These are phyloP conservation scores for Domatiomyces globalis DNA, from an alignment of 2,329 filamentous ascomycete genomes.

Conservation along the genomic window DNA sequence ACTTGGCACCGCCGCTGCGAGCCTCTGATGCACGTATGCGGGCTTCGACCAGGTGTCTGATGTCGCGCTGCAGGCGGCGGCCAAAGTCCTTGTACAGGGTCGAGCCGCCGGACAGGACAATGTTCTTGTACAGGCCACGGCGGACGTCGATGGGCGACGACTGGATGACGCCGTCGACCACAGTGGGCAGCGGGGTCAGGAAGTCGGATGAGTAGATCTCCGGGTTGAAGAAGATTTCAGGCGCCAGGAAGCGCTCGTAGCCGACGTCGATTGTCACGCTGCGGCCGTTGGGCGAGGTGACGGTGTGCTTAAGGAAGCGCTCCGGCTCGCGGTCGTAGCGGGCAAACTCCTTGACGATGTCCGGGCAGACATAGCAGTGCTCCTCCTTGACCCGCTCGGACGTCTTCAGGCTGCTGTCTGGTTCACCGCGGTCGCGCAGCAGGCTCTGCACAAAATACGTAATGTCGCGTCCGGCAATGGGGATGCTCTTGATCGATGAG, in stretches of 20 bases:
- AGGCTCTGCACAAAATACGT: constrained; percentile 98
- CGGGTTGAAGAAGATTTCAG: constrained; percentile 99
- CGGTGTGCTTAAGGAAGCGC: constrained; percentile 79
- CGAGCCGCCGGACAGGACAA: constrained; percentile 90
- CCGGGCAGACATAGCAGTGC: constrained; percentile 94
- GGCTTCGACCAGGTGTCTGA: constrained; percentile 86
- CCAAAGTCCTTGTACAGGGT: constrained; percentile 99
- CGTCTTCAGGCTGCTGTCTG: constrained; percentile 92
- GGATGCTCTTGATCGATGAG: constrained; percentile 97
- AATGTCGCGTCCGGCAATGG: constrained; percentile 93
- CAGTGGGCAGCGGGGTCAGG: constrained; percentile 80
- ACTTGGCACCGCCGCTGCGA: constrained; percentile 79
- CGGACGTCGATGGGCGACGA: constrained; percentile 95
- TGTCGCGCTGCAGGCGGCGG: constrained; percentile 86
- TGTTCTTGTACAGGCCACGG: constrained; percentile 97
- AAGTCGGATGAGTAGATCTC: constrained; percentile 99
- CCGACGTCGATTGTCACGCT: constrained; percentile 81
- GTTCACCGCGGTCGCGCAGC: constrained; percentile 87
- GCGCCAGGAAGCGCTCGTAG: constrained; percentile 93
- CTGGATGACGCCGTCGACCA: constrained; percentile 94
- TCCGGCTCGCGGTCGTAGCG: constrained; percentile 87
- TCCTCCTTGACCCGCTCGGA: constrained; percentile 98
- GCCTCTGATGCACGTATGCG: constrained; percentile 86
- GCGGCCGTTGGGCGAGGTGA: constrained; percentile 72
- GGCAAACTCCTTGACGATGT: constrained; percentile 96